A percentile compares a stretch with the other conserved stretches of the same genome.
Evolutionary conservation across 495 filamentous ascomycete genomes (phyloP).

Genomic region (Annulohypoxylon maeteangense): DNA sequence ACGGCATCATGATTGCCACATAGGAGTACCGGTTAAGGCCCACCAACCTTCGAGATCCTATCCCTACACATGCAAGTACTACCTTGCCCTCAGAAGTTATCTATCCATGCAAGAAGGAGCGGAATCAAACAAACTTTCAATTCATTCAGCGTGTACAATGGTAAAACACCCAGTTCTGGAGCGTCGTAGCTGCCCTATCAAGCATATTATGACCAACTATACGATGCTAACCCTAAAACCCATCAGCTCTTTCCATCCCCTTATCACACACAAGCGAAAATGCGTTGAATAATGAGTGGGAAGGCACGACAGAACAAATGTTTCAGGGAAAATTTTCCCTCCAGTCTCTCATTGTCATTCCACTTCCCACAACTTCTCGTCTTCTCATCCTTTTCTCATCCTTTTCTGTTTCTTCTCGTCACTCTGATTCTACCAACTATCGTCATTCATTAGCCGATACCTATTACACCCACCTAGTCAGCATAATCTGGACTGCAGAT

Average conservation of each 20-base stretch:
- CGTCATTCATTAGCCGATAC: slow-evolving; percentile 39
- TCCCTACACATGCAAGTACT: neutral
- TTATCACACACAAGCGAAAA: neutral
- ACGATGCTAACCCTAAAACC: slow-evolving; percentile 1
- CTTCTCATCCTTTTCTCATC: slow-evolving; percentile 12
- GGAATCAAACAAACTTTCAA: neutral
- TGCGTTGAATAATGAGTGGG: neutral
- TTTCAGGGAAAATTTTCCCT: slow-evolving; percentile 24
- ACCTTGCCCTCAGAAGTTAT: neutral
- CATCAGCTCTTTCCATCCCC: slow-evolving; percentile 13
- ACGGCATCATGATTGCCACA: neutral
- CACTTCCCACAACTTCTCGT: slow-evolving; percentile 1
- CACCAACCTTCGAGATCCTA: neutral
- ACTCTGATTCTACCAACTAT: slow-evolving; percentile 28
- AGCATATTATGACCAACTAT: slow-evolving; percentile 27
- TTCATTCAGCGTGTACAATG: neutral
- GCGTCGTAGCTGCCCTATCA: slow-evolving; percentile 21
- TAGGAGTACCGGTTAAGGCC: neutral
- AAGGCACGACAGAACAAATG: slow-evolving; percentile 26
- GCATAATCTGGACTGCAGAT: slow-evolving; percentile 26
- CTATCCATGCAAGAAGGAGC: neutral
- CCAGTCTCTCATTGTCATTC: slow-evolving; percentile 3
- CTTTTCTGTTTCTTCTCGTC: slow-evolving; percentile 20
- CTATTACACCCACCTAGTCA: slow-evolving; percentile 23
- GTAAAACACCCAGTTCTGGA: neutral